Percentiles rank a stretch among this genome's conserved stretches.
Evolutionary conservation across 2,329 filamentous ascomycete species (phyloP).

Genomic region (Aspergillus oerlinghausenensis): DNA sequence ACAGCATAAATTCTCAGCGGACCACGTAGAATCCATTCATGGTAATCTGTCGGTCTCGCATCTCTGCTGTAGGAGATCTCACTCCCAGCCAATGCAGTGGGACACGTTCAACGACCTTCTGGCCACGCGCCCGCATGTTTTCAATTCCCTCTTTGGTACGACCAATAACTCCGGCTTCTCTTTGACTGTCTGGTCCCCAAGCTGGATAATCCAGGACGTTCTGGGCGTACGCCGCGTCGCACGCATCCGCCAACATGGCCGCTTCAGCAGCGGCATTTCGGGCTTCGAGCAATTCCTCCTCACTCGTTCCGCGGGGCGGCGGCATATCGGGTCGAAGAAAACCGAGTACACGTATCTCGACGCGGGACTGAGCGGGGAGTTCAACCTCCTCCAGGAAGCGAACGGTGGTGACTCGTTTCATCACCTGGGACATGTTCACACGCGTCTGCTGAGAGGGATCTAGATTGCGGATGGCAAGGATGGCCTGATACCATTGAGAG

Average conservation of each 20-base stretch:
- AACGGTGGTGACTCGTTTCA: slow-evolving; percentile 44
- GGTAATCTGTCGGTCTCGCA: slow-evolving; percentile 43
- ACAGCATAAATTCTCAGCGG: slow-evolving; percentile 11
- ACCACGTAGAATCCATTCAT: slow-evolving; percentile 39
- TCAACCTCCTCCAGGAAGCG: slow-evolving; percentile 25
- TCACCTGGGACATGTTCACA: slow-evolving; percentile 47
- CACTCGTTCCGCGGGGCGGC: slow-evolving; percentile 11
- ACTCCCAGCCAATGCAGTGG: slow-evolving; percentile 58
- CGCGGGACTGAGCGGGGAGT: neutral
- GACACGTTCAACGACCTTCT: slow-evolving; percentile 54
- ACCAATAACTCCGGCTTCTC: slow-evolving; percentile 25
- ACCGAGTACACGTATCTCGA: neutral
- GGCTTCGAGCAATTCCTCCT: slow-evolving; percentile 30
- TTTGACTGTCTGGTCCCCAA: slow-evolving; percentile 32
- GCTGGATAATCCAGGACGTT: slow-evolving; percentile 34
- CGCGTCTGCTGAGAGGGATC: slow-evolving; percentile 47
- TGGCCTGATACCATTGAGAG: slow-evolving; percentile 53
- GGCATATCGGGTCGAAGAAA: slow-evolving; percentile 8
- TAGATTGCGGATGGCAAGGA: slow-evolving; percentile 48
- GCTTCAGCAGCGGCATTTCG: slow-evolving; percentile 31
- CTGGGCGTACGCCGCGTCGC: slow-evolving; percentile 36
- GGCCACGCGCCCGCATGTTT: slow-evolving; percentile 47
- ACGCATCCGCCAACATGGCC: slow-evolving; percentile 34
- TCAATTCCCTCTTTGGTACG: slow-evolving; percentile 46
- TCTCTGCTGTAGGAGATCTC: slow-evolving; percentile 40